A percentile compares a stretch with the other conserved stretches of the same genome.
phyloP scores from a whole-genome alignment of 352 stramenopile species.

The Pythium scleroteichum region DNA sequence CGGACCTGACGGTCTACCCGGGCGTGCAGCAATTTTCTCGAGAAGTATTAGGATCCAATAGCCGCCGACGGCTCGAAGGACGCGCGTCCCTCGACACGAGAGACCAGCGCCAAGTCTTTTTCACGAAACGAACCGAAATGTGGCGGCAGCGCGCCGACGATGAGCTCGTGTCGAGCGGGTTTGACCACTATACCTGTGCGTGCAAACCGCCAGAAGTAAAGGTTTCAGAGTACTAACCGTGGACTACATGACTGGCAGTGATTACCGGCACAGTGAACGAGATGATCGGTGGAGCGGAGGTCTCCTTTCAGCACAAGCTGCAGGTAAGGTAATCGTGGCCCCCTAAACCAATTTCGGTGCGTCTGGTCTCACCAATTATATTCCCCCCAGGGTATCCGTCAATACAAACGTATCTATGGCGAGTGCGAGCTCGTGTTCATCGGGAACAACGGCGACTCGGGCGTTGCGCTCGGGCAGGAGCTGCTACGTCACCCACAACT shows the following conservation, averaged over 20 bases:
- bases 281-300: conserved; percentile 13
- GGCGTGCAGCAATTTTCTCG: conserved; percentile 80
- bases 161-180: conserved; percentile 18
- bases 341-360: not conserved
- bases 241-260: conserved; percentile 1
- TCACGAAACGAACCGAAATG: conserved; percentile 18
- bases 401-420: conserved; percentile 62
- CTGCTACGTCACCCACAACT: conserved; percentile 49
- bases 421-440: conserved; percentile 76
- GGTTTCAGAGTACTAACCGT: too few relatives aligned
- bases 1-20: conserved; percentile 74
- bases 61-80: conserved; percentile 41
- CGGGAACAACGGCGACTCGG: conserved; percentile 67
- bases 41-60: conserved; percentile 47
- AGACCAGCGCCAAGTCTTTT: conserved; percentile 23
- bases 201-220: too few relatives aligned
- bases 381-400: conserved; percentile 49
- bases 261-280: conserved; percentile 19
- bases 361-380: too few relatives aligned
- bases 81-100: conserved; percentile 12
- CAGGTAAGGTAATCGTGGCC: conserved; percentile 35
- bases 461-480: conserved; percentile 69
- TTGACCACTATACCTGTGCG: conserved; percentile 23
- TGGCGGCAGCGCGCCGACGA: conserved; percentile 20
- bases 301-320: conserved; percentile 53